Conservation (phyloP, 2,329 filamentous ascomycete species). For the Penicillium sp. region DNA sequence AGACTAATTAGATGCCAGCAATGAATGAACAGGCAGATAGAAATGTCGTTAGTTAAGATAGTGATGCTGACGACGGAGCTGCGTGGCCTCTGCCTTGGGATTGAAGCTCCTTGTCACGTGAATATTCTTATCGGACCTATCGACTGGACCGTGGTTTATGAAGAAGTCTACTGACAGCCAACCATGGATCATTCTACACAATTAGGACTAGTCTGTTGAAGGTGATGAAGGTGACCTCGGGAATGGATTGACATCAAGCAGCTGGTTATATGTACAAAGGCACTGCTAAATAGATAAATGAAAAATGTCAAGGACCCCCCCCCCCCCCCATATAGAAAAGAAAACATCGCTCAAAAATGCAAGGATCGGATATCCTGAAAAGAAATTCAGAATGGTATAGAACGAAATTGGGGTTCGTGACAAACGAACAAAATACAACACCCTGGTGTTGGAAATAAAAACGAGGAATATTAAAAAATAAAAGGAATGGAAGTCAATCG, state of each 20-base stretch:
- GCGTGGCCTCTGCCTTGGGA: conserved; percentile 29
- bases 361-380: conserved; percentile 1
- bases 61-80: conserved; percentile 16
- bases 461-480: not conserved
- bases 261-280: conserved; percentile 16
- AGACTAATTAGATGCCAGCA: not conserved
- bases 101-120: conserved; percentile 35
- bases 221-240: not conserved
- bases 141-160: conserved; percentile 4
- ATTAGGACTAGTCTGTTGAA: not conserved
- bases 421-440: conserved; percentile 4
- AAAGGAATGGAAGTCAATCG: not conserved
- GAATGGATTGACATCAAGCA: not conserved
- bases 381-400: not conserved
- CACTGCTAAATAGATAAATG: conserved; percentile 16
- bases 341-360: conserved; percentile 1
- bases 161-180: not conserved
- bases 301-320: not conserved
- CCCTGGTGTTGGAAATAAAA: not conserved
- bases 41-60: not conserved
- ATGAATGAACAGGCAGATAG: not conserved
- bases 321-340: not conserved
- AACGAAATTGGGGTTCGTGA: conserved; percentile 2
- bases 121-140: conserved; percentile 19
- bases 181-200: not conserved